A percentile compares a stretch with the other conserved stretches of the same genome.
These are phyloP conservation scores for Melanomma pulvis-pyrius DNA, from an alignment of 495 filamentous ascomycete genomes.

Conservation along the genomic window DNA sequence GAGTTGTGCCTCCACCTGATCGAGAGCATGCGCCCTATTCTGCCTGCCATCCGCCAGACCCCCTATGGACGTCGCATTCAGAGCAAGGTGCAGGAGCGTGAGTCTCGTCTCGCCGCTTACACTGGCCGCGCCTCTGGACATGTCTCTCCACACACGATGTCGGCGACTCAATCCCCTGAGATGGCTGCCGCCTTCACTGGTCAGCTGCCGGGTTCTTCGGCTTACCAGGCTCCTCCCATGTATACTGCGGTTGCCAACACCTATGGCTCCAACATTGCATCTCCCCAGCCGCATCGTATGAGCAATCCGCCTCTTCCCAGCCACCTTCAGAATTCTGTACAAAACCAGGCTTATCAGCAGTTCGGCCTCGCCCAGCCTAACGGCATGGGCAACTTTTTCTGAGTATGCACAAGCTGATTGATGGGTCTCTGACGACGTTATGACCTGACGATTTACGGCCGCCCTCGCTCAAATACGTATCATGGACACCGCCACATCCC, in stretches of 20 bases:
- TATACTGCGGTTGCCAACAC: slow-evolving; percentile 33
- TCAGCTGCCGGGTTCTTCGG: slow-evolving; percentile 25
- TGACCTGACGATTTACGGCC: slow-evolving; percentile 34
- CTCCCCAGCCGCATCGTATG: slow-evolving; percentile 38
- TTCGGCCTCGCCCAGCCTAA: slow-evolving; percentile 23
- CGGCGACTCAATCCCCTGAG: slow-evolving; percentile 32
- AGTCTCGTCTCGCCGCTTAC: slow-evolving; percentile 34
- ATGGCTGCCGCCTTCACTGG: slow-evolving; percentile 19
- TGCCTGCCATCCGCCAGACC: slow-evolving; percentile 79
- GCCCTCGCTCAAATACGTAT: slow-evolving; percentile 24
- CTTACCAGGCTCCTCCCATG: slow-evolving; percentile 25
- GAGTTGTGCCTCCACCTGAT: slow-evolving; percentile 55
- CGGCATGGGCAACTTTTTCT: slow-evolving; percentile 32
- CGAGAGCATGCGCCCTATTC: slow-evolving; percentile 78
- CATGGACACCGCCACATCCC: slow-evolving; percentile 14
- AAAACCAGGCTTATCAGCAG: slow-evolving; percentile 29
- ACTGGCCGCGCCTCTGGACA: slow-evolving; percentile 31
- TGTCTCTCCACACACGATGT: slow-evolving; percentile 31
- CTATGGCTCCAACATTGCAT: slow-evolving; percentile 36
- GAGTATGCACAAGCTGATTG: not conserved
- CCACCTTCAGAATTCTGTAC: slow-evolving; percentile 40
- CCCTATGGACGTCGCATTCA: slow-evolving; percentile 92
- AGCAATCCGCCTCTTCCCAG: slow-evolving; percentile 39
- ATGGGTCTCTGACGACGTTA: slow-evolving; percentile 25
- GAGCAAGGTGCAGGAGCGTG: slow-evolving; percentile 68